Percentiles rank a stretch among this genome's conserved stretches.
These are phyloP conservation scores for Microdochium bolleyi DNA, from an alignment of 2,329 filamentous ascomycete genomes.

Conservation along the genomic window DNA sequence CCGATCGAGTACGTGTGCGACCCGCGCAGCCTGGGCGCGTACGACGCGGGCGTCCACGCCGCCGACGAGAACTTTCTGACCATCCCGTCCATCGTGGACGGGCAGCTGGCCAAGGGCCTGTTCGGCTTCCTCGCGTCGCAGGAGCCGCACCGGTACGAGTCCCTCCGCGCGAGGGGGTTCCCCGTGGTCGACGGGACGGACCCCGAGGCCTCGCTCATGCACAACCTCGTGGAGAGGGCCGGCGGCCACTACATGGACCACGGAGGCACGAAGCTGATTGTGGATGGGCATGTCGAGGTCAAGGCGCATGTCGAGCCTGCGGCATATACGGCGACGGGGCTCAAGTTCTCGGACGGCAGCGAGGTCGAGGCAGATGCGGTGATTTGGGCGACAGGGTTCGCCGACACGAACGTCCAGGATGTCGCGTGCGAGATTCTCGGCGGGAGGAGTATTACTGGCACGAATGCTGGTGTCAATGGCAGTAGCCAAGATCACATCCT, in stretches of 20 bases:
- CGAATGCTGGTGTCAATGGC: not conserved
- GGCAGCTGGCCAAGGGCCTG: slow-evolving; percentile 9
- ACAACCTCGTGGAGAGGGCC: slow-evolving; percentile 24
- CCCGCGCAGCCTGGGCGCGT: slow-evolving; percentile 17
- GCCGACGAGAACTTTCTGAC: slow-evolving; percentile 14
- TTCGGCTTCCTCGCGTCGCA: slow-evolving; percentile 13
- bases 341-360: slow-evolving; percentile 24
- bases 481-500: slow-evolving; percentile 6
- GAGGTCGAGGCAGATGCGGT: slow-evolving; percentile 24
- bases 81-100: slow-evolving; percentile 12
- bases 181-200: slow-evolving; percentile 23
- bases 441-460: slow-evolving; percentile 1
- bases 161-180: slow-evolving; percentile 24
- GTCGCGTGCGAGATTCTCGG: slow-evolving; percentile 19
- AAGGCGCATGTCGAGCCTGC: slow-evolving; percentile 20
- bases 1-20: slow-evolving; percentile 20
- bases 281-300: slow-evolving; percentile 19
- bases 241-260: slow-evolving; percentile 33
- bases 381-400: slow-evolving; percentile 32
- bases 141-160: slow-evolving; percentile 24
- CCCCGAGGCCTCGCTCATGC: slow-evolving; percentile 13
- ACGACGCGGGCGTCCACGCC: slow-evolving; percentile 13
- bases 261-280: slow-evolving; percentile 22
- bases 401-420: slow-evolving; percentile 18
- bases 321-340: slow-evolving; percentile 19